Evolutionary conservation across 1,139 yeast species (phyloP).

Genomic region (Candida sanyaensis): DNA sequence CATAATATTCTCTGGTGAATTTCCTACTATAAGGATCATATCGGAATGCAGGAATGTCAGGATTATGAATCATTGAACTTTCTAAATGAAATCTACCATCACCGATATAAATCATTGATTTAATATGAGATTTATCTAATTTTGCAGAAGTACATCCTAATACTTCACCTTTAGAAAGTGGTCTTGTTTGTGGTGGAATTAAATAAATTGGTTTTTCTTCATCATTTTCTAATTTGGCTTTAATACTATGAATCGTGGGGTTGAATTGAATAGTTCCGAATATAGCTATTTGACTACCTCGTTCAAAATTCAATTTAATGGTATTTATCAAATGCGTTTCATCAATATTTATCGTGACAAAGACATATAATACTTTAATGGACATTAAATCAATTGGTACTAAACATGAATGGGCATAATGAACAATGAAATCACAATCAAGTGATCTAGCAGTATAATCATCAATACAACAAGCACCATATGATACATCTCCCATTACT

Average conservation of each 20-base stretch:
- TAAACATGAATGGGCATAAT: conserved; percentile 95
- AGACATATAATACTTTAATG: conserved; percentile 90
- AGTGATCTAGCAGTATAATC: conserved; percentile 92
- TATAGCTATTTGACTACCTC: conserved; percentile 66
- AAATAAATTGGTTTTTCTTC: conserved; percentile 57
- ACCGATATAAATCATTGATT: conserved; percentile 89
- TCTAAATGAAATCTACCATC: conserved; percentile 97
- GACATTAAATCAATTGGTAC: conserved; percentile 93
- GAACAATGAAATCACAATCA: conserved; percentile 93
- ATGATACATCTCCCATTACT: conserved; percentile 98
- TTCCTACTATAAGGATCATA: conserved; percentile 94
- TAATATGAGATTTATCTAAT: conserved; percentile 59
- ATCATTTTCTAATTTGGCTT: conserved; percentile 55
- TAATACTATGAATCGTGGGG: conserved; percentile 84
- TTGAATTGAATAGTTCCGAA: conserved; percentile 98
- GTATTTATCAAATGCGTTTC: conserved; percentile 81
- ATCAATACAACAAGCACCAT: conserved; percentile 98
- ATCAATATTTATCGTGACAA: conserved; percentile 90
- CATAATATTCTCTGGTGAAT: conserved; percentile 86
- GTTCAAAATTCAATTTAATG: conserved; percentile 64
- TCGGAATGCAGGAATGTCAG: conserved; percentile 85
- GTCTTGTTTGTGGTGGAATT: conserved; percentile 88
- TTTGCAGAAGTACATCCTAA: conserved; percentile 94
- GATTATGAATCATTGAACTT: conserved; percentile 96
- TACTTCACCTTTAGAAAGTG: conserved; percentile 94